Conservation (phyloP, 495 filamentous ascomycete genomes). For the Penicillium waksmanii region DNA sequence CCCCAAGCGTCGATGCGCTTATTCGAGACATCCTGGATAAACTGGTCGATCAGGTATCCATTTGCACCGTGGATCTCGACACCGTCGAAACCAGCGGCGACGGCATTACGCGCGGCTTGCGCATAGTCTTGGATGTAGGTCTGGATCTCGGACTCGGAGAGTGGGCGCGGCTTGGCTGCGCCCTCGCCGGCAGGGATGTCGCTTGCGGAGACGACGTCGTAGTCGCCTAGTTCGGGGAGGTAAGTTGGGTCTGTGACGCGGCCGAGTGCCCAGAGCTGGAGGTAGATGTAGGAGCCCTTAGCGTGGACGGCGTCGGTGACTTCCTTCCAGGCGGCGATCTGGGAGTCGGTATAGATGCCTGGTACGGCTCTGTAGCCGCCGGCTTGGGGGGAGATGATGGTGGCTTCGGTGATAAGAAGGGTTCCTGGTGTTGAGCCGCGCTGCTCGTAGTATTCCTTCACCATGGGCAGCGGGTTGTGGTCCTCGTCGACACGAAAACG, state of each 20-base stretch:
- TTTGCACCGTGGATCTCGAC: slow-evolving; percentile 78
- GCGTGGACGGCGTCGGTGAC: slow-evolving; percentile 70
- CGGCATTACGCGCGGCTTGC: slow-evolving; percentile 62
- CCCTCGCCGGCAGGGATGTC: slow-evolving; percentile 43
- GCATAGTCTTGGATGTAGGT: slow-evolving; percentile 60
- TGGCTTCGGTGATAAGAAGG: slow-evolving; percentile 62
- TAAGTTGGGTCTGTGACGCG: slow-evolving; percentile 52
- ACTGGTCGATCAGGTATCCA: slow-evolving; percentile 78
- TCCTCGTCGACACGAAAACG: slow-evolving; percentile 52
- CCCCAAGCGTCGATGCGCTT: slow-evolving; percentile 68
- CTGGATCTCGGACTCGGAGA: slow-evolving; percentile 62
- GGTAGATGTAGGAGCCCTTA: slow-evolving; percentile 63
- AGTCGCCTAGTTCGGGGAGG: slow-evolving; percentile 35
- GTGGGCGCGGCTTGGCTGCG: slow-evolving; percentile 42
- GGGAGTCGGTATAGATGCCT: slow-evolving; percentile 63
- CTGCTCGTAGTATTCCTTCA: slow-evolving; percentile 57
- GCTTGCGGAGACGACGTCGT: slow-evolving; percentile 53
- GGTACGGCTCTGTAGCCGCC: slow-evolving; percentile 60
- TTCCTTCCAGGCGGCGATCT: slow-evolving; percentile 64
- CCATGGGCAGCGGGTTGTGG: slow-evolving; percentile 40
- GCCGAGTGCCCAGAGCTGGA: slow-evolving; percentile 71
- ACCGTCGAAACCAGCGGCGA: slow-evolving; percentile 74
- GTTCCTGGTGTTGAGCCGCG: slow-evolving; percentile 52
- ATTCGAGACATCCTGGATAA: slow-evolving; percentile 66
- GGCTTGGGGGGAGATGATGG: slow-evolving; percentile 60